Base-by-base conservation (phyloP, 139 green algal species). In the Picocystis salinarum region DNA sequence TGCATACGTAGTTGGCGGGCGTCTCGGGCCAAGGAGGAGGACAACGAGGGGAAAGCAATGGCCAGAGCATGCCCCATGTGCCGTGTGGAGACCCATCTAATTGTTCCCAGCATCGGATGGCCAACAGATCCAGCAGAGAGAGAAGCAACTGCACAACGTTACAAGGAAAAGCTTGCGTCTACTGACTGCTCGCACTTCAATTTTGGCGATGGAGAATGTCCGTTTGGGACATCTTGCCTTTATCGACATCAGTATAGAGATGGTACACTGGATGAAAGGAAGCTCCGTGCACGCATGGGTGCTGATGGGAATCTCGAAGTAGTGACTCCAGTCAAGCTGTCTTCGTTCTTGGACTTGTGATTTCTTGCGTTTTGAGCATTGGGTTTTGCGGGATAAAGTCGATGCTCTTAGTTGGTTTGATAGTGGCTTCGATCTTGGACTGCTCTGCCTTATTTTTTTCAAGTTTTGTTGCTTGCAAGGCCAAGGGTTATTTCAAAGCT, bases 161-260 rank as follows among this genome's bases (percentile, higher is more conserved):
- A 83, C 62, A 64, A 61, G 57, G 26, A 28, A 13, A 67, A 62
- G 37, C 52, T 83, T 30, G 27, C 39, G 1, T 25, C 25, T 6
- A 74, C 66, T 23, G 53, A 76, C 55, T 83, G 75, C 56, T 31
- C 45, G 42, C 45, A 76, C 55, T 87, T 78, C 31, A 51, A 54
- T 24, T 59, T 44, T 39, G 76, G 71, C 13, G 40, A 61, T 2
- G 62, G 71, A 23, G 60, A 33, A 15, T 89, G 74, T 51, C 75
- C 77, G 9, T 87, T 90, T 66, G 70, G 62, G 15, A 85, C 72
- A 5, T 69, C 46, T 33, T 90, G 78, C 71, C 79, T 90, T 45
- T 90, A 90, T 56, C 59, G 63, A 23, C 78, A 89, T 42, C 52
- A 50, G 9, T 77, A 68, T 52, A 33, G 13, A 0, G 75, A 86